Percentiles rank a stretch among this genome's conserved stretches.
Conservation (phyloP, 352 stramenopile genomes). For the Pythium plurisporium region DNA sequence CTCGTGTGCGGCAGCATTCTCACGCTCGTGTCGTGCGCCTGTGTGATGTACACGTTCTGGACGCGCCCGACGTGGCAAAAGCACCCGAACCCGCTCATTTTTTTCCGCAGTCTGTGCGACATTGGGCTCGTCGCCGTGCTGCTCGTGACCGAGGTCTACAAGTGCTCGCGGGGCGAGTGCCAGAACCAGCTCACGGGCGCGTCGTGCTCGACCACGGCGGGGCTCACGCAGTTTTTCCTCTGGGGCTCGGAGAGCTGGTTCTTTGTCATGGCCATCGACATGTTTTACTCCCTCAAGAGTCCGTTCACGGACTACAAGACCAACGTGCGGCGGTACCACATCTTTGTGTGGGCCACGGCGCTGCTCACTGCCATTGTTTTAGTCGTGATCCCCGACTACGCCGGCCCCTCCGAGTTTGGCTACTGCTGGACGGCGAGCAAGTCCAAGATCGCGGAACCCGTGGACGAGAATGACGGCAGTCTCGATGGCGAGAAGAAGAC, state of each 20-base stretch:
- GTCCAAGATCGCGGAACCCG: too few species aligned
- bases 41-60: conserved; percentile 77
- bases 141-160: conserved; percentile 77
- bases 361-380: conserved; percentile 63
- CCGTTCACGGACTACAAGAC: conserved; percentile 89
- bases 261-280: conserved; percentile 87
- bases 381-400: conserved; percentile 75
- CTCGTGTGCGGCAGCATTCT: conserved; percentile 70
- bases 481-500: conserved; percentile 20
- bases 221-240: conserved; percentile 82
- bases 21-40: conserved; percentile 65
- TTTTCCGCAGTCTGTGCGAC: conserved; percentile 85
- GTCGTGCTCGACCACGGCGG: conserved; percentile 61
- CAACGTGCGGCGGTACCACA: conserved; percentile 80
- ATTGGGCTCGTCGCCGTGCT: conserved; percentile 83
- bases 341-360: conserved; percentile 75
- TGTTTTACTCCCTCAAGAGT: conserved; percentile 85
- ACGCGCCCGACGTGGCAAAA: conserved; percentile 78
- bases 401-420: conserved; percentile 79
- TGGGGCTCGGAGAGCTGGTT: conserved; percentile 89
- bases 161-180: conserved; percentile 45
- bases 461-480: too few species aligned
- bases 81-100: conserved; percentile 86
- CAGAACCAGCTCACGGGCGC: conserved; percentile 28
- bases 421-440: conserved; percentile 88